Base-by-base conservation (phyloP, 257 asterid genomes). In the Nicotiana tomentosiformis region DNA sequence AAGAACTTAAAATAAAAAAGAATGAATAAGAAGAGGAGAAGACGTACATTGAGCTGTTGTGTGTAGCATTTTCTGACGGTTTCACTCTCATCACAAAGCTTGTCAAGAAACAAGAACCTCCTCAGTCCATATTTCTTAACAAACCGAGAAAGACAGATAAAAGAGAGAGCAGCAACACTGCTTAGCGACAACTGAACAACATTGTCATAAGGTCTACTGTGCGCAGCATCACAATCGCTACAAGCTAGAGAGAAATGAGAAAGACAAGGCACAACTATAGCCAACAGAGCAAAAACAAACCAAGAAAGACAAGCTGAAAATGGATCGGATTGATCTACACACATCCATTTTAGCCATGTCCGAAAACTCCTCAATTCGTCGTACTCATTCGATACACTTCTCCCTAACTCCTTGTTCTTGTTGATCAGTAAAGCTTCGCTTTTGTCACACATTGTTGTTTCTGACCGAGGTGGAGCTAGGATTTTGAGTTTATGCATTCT, bases 61-160 rank as follows among this genome's bases (percentile, higher is more conserved):
- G 87, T 84, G 60, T 84, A 84, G 0, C 87, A 82, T 53, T 66
- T 62, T 74, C 84, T 61, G 11, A 84, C 87, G 3, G 62, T 81
- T 64, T 84, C 84, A 53, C 84, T 84, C 33, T 84, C 87, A 80
- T 84, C 77, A 81, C 74, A 81, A 23, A 84, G 84, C 64, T 81
- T 84, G 74, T 84, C 87, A 55, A 84, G 82, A 60, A 80, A 80
- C 69, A 84, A 57, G 57, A 84, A 84, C 35, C 84, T 81, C 60
- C 87, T 61, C 2, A 84, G 78, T 0, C 87, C 87, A 81, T 81
- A 84, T 18, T 14, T 84, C 76, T 80, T 81, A 1, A 81, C 84
- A 74, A 84, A 84, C 10, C 18, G 29, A 1, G 87, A 84, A 20
- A 84, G 55, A 29, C 87, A 80, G 2, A 84, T 15, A 29, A 84